Base-by-base conservation (phyloP, 73 alveolate genomes). In the Halteria grandinella region DNA sequence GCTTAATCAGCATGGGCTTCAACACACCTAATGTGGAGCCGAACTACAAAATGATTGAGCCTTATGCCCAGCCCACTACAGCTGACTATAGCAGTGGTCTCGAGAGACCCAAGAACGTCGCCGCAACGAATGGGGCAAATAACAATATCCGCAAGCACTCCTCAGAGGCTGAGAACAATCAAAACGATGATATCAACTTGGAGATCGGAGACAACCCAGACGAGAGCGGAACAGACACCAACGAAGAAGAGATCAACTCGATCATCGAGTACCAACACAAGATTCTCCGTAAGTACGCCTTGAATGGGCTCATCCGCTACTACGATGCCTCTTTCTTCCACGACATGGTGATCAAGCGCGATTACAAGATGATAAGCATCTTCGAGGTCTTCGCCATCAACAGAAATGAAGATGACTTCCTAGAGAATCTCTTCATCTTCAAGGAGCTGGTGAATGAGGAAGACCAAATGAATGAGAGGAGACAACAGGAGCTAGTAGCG, bases 301-400 rank as follows among this genome's bases (percentile, higher is more conserved):
- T 79, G 49, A 66, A n/a, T 50, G 90, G 83, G 15, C 31, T 49
- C 49, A 24, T 79, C 15, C 69, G 60, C 29, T 45, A 69, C 11
- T 53, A 77, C 0, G 90, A 66, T n/a, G 90, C 57, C 0, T 78
- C 90, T 6, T 18, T 60, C 55, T 69, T 69, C 84, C 90, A 79
- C 49, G 59, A 79, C 3, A 49, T 79, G 90, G 79, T 79, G 8
- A 49, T 49, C 36, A 50, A 69, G 33, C 17, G 71, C n/a, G 79
- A 79, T 29, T 57, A 45, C 37, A 69, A 51, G 37, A 79, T 79
- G 55, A 69, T 79, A 2, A 36, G 90, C 40, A 34, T 60, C 5
- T 79, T 79, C 36, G 90, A 79, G 33, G 90, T 79, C 24, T 79
- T 79, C 31, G 90, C 90, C 0, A 31, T 69, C 23, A 79, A 79